Evolutionary conservation across 176 grass and related monocot genomes (phyloP), one percentile per base, ranked within the genome.

Genomic region (Urochloa ruziziensis): DNA sequence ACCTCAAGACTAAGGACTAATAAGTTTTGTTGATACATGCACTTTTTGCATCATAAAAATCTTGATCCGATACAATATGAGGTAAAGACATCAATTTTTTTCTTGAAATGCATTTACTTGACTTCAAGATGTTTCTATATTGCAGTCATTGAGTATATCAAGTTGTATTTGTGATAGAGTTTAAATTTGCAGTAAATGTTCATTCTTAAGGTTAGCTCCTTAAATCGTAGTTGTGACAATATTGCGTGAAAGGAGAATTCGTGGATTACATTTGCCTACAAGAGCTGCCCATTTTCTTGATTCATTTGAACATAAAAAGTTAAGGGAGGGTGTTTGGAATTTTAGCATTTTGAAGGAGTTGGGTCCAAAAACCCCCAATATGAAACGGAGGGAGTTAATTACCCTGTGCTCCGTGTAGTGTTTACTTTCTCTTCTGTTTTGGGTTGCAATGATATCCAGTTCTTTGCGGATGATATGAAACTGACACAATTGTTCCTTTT

Each of bases 1-100:
- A 88, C 49, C 84, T 70, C 66, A 67, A 71, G 74, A 60, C 15
- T 80, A 60, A 77, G 30, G 3, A n/a, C 2, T 29, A 7, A 11
- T 2, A 25, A 19, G 19, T 39, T 67, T 12, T 70, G 70, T 58
- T 25, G 37, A 18, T 15, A 74, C 25, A 17, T 75, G 21, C 37
- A 32, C 0, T 42, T 16, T 36, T 58, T 67, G 8, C 5, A 47
- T 62, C 61, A 75, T 27, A 10, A 25, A 35, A 30, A 57, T 81
- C 14, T 75, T 25, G 9, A 36, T 35, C 14, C 1, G 47, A 43
- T 43, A 75, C 17, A 25, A 21, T 56, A 21, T 56, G 10, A 59
- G 85, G 77, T 73, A 80, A 48, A 73, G 3, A 15, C 14, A 17
- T 80, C 21, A 16, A 16, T 16, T 51, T 63, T 39, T 67, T 0